phyloP scores from a whole-genome alignment of 73 alveolate genomes.

The Uronychia setigera region DNA sequence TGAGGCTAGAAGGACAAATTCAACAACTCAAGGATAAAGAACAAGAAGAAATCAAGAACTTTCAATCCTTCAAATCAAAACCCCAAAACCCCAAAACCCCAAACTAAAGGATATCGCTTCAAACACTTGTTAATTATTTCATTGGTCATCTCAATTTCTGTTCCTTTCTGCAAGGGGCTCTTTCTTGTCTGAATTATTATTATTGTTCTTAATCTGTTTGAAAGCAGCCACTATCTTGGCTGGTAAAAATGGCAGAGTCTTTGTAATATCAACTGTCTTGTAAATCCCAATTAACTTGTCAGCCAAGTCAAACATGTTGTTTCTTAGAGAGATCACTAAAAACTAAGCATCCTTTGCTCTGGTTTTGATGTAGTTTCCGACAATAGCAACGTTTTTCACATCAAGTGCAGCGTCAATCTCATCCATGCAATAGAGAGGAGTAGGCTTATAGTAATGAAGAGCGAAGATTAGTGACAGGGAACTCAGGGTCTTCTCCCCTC shows the following conservation, averaged over 20 bases:
- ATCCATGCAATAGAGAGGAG: slow-evolving; percentile 89
- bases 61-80: too few species aligned
- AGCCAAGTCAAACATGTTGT: slow-evolving; percentile 95
- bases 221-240: slow-evolving; percentile 9
- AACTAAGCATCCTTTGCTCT: slow-evolving; percentile 92
- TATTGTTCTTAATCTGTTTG: too few species aligned
- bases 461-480: slow-evolving; percentile 93
- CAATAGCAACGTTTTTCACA: slow-evolving; percentile 90
- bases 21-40: too few species aligned
- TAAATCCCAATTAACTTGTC: slow-evolving; percentile 86
- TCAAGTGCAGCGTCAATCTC: slow-evolving; percentile 99
- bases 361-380: slow-evolving; percentile 92
- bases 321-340: slow-evolving; percentile 89
- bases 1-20: too few species aligned
- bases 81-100: too few species aligned
- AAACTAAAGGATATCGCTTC: too few species aligned
- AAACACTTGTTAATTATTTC: too few species aligned
- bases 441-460: slow-evolving; percentile 93
- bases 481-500: slow-evolving; percentile 94
- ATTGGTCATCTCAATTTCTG: too few species aligned
- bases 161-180: too few species aligned
- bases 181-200: too few species aligned
- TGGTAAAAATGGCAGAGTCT: slow-evolving; percentile 80
- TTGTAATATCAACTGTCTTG: slow-evolving; percentile 88
- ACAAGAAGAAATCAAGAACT: too few species aligned